Conservation (phyloP, 495 filamentous ascomycete species). For the Lophiotrema nucula region DNA sequence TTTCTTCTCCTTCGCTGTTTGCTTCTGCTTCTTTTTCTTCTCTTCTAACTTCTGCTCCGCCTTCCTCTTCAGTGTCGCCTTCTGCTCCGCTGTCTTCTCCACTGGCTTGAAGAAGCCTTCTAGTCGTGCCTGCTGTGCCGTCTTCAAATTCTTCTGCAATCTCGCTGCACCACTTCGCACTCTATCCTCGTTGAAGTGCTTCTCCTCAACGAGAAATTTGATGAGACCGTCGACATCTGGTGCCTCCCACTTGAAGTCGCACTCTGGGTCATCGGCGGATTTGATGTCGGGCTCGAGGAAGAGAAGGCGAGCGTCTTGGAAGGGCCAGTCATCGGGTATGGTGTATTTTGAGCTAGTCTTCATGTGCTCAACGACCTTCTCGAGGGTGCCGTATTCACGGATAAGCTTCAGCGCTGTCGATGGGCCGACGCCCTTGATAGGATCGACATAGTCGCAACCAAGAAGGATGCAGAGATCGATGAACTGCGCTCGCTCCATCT, state of each 20-base stretch:
- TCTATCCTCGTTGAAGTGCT: constrained; percentile 93
- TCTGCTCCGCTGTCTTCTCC: constrained; percentile 82
- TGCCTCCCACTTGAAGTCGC: constrained; percentile 96
- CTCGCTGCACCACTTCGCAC: constrained; percentile 73
- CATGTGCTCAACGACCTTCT: constrained; percentile 78
- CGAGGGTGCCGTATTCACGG: constrained; percentile 80
- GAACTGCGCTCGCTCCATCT: constrained; percentile 89
- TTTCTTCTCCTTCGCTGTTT: constrained; percentile 82
- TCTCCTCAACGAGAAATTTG: constrained; percentile 84
- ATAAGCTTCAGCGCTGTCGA: constrained; percentile 90
- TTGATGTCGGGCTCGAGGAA: constrained; percentile 88
- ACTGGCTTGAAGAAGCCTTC: constrained; percentile 97
- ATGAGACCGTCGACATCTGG: constrained; percentile 87
- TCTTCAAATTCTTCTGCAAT: constrained; percentile 84
- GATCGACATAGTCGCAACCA: constrained; percentile 96
- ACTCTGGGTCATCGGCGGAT: constrained; percentile 77
- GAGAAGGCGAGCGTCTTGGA: constrained; percentile 81
- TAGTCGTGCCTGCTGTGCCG: constrained; percentile 82
- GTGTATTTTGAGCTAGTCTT: constrained; percentile 73
- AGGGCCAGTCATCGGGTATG: constrained; percentile 92
- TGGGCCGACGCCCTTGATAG: constrained; percentile 90
- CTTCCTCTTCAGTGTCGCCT: constrained; percentile 83
- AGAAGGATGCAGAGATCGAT: constrained; percentile 97
- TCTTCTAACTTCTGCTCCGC: constrained; percentile 83
- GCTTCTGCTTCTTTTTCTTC: constrained; percentile 92